These are phyloP conservation scores for Bidens hawaiensis DNA, from an alignment of 140 eudicot genomes.

Conservation along the genomic window DNA sequence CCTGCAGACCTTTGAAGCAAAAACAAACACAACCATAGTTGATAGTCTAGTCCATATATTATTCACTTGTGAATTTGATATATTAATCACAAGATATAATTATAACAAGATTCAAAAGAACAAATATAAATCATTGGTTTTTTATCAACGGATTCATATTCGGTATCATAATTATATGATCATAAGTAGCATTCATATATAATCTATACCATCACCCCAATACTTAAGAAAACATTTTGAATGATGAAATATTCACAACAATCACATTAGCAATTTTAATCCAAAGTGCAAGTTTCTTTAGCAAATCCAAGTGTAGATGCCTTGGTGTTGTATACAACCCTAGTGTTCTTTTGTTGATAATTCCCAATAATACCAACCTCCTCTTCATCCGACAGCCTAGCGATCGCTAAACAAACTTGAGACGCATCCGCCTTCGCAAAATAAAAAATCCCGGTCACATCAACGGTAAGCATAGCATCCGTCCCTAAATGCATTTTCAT, in stretches of 20 bases:
- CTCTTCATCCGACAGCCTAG: constrained; percentile 60
- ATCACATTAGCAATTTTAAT: constrained; percentile 6
- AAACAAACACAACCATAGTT: no score
- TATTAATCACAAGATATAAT: no score
- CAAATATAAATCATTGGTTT: no score
- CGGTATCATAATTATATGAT: background rate
- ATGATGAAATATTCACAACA: constrained; percentile 37
- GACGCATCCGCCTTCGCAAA: constrained; percentile 72
- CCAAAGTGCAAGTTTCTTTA: constrained; percentile 63
- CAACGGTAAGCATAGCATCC: constrained; percentile 47
- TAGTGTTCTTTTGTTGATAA: constrained; percentile 80
- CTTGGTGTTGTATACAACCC: constrained; percentile 75
- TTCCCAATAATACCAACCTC: constrained; percentile 85
- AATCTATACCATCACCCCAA: constrained; percentile 29
- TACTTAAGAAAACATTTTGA: constrained; percentile 8
- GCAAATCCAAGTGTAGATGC: constrained; percentile 71
- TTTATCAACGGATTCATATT: no score
- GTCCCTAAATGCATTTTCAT: constrained; percentile 48
- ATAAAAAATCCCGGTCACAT: constrained; percentile 71
- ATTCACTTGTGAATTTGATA: constrained; percentile 3
- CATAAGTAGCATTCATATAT: constrained; percentile 28
- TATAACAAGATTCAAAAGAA: no score
- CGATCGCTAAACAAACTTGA: constrained; percentile 89
- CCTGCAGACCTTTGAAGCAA: no score
- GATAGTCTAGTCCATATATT: constrained; percentile 4